Evolutionary conservation across 192 early-diverging fungal species (phyloP).

Genomic region (Lobosporangium transversale): DNA sequence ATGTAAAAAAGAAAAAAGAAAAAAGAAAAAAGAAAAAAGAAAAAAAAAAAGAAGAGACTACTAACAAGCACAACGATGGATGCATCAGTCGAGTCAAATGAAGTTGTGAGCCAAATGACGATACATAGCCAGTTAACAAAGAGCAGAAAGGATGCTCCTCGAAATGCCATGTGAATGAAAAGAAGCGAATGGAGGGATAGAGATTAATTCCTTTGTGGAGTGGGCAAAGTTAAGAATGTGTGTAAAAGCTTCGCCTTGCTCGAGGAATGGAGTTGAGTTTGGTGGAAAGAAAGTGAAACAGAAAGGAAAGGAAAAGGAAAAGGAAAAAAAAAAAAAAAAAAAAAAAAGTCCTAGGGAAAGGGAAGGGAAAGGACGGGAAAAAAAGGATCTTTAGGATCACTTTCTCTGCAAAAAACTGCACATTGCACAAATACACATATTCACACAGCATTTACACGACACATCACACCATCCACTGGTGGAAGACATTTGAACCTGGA

Average conservation of each 20-base stretch:
- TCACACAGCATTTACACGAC: no score
- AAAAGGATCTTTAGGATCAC: neutral
- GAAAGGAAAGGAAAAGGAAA: neutral
- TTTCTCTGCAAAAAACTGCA: no score
- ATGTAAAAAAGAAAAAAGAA: no score
- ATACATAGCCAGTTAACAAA: conserved; percentile 47
- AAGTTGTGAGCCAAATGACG: conserved; percentile 28
- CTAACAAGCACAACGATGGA: conserved; percentile 40
- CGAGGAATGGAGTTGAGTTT: neutral
- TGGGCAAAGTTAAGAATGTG: no score
- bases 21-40: no score
- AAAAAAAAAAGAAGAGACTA: no score
- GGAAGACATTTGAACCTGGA: no score
- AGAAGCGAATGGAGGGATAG: no score
- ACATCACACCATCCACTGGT: no score
- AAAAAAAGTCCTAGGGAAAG: neutral
- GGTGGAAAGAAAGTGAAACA: neutral
- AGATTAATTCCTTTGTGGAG: no score
- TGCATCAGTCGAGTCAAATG: conserved; percentile 43
- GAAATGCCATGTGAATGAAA: conserved; percentile 37
- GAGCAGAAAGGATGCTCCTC: conserved; percentile 32
- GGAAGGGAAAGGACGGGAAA: neutral
- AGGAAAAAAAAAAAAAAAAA: conserved; percentile 4
- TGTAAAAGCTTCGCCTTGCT: no score
- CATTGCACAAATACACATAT: no score